phyloP scores from a whole-genome alignment of 257 asterid species.

The Nicotiana obtusifolia region DNA sequence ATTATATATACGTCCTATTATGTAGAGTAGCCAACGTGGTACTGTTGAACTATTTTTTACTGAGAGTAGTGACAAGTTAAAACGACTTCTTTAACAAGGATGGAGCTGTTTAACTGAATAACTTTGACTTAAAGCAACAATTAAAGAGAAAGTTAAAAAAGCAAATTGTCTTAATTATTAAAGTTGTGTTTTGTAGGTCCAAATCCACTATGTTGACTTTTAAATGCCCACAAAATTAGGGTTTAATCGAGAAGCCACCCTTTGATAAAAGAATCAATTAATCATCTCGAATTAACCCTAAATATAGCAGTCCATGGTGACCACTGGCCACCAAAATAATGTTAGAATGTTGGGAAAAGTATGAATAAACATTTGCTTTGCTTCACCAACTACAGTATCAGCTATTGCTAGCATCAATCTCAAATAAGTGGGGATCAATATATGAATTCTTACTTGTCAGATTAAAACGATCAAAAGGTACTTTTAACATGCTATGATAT shows the following conservation, averaged over 20 bases:
- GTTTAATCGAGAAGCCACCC: not conserved
- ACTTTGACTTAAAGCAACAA: constrained; percentile 35
- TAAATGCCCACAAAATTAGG: constrained; percentile 25
- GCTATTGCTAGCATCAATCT: too few relatives aligned
- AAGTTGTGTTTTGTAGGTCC: constrained; percentile 32
- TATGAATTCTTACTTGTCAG: too few relatives aligned
- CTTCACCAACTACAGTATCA: too few relatives aligned
- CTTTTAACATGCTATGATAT: too few relatives aligned
- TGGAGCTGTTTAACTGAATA: constrained; percentile 38
- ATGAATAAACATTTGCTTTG: not conserved
- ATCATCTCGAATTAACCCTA: not conserved
- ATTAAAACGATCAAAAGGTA: too few relatives aligned
- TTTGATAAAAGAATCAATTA: not conserved
- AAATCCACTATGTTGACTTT: constrained; percentile 26
- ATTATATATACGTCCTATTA: not conserved
- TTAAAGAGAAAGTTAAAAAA: constrained; percentile 30
- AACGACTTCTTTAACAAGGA: not conserved
- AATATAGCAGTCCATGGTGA: not conserved
- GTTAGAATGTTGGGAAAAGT: not conserved
- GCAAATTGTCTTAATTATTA: constrained; percentile 26
- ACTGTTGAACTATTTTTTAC: not conserved
- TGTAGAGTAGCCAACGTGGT: not conserved
- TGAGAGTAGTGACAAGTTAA: not conserved
- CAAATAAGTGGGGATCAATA: too few relatives aligned
- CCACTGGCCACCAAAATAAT: not conserved